Evolutionary conservation across 176 grass and related monocot genomes (phyloP), one percentile per base, ranked within the genome.

Genomic region (Zizania latifolia): DNA sequence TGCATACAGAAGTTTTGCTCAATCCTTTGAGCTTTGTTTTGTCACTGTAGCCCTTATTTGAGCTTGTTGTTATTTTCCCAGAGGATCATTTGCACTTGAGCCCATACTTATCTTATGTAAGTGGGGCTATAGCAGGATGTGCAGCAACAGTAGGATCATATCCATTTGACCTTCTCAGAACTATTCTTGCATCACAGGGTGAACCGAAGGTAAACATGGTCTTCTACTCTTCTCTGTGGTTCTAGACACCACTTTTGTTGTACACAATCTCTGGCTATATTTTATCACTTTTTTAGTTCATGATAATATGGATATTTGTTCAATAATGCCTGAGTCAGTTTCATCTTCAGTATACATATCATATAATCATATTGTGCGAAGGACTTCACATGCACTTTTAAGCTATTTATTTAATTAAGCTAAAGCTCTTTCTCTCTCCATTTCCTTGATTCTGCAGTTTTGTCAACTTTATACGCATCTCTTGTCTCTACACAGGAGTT

Each of bases 171-270:
- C 95, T 99, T 84, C 76, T 94, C 36, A 86, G 95, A 72, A 99
- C 95, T 34, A 89, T 99, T 92, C 93, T 99, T 88, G 95, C 95
- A 76, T 99, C 91, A 35, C 95, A 99, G 85, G 95, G 95, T 83
- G 95, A 99, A 83, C 95, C 95, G 15, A 99, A 94, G 89, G 95
- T 99, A 90, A 68, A 17, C n/a, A 4, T 82, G 15, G 76, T 79
- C 21, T 56, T n/a, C n/a, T n/a, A n/a, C n/a, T n/a, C n/a, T n/a
- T 74, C 57, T 55, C 9, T 82, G n/a, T 16, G 17, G 1, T 51
- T 58, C 19, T 24, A 2, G 5, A 1, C 3, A 4, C 6, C 31
- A 15, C 10, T 61, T 83, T 77, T 22, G 4, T 46, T n/a, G n/a
- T n/a, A 46, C 46, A 65, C 22, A 5, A 70, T 62, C 10, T 6